Percentiles rank a stretch among this genome's conserved stretches.
phyloP scores from a whole-genome alignment of 2,329 filamentous ascomycete species.

The Calonectria fujianensis region DNA sequence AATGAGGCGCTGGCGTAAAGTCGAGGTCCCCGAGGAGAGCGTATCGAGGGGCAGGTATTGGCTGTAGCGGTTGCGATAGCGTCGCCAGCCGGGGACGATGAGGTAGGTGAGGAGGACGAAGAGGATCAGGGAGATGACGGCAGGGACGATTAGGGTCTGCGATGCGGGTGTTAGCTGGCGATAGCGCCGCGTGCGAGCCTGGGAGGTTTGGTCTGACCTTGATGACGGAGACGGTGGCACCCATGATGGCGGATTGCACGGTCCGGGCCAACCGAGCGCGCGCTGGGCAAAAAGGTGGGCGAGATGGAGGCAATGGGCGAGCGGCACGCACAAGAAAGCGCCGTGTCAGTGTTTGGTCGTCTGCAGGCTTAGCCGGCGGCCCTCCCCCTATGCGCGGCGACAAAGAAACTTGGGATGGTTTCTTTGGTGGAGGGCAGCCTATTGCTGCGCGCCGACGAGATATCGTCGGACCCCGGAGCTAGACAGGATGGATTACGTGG shows the following conservation, averaged over 20 bases:
- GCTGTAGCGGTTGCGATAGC: constrained; percentile 81
- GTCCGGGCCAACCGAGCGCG: neutral
- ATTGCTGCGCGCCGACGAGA: constrained; percentile 16
- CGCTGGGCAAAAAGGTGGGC: neutral
- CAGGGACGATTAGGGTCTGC: constrained; percentile 82
- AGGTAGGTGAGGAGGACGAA: constrained; percentile 81
- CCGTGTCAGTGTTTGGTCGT: neutral
- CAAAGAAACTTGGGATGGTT: constrained; percentile 27
- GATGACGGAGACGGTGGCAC: constrained; percentile 59
- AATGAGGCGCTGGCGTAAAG: constrained; percentile 71
- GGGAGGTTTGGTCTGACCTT: constrained; percentile 55
- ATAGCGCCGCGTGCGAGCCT: neutral
- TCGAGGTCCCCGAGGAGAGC: constrained; percentile 74
- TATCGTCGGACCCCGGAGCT: constrained; percentile 23
- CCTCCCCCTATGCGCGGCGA: constrained; percentile 30
- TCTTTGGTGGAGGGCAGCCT: constrained; percentile 26
- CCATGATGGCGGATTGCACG: constrained; percentile 52
- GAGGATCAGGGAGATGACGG: constrained; percentile 80
- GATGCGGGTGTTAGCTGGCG: constrained; percentile 48
- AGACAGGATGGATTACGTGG: constrained; percentile 29
- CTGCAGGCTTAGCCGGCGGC: neutral
- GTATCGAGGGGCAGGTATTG: constrained; percentile 83
- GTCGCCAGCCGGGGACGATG: constrained; percentile 80
- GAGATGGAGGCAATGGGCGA: neutral
- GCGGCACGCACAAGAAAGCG: neutral